phyloP scores from a whole-genome alignment of 345 rosid species.

The Dovyalis caffra region DNA sequence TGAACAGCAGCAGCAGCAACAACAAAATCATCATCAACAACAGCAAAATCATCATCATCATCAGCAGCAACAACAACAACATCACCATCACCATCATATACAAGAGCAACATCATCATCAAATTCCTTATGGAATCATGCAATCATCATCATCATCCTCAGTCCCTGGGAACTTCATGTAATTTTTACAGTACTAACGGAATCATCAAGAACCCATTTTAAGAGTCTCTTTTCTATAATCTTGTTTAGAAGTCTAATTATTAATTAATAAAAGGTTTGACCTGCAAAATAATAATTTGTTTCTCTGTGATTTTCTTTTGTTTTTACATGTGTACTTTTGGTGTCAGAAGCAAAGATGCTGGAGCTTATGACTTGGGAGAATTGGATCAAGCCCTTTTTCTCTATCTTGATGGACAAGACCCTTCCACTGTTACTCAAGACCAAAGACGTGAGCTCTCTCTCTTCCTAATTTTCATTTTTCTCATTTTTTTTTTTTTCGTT shows the following conservation, averaged over 20 bases:
- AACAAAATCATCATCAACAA: slow-evolving; percentile 24
- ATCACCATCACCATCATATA: slow-evolving; percentile 23
- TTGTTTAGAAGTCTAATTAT: not conserved
- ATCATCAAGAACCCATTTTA: not conserved
- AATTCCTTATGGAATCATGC: slow-evolving; percentile 56
- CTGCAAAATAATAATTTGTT: not conserved
- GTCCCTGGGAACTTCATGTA: slow-evolving; percentile 67
- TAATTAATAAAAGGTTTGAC: not conserved
- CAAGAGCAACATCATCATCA: slow-evolving; percentile 25
- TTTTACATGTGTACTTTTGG: slow-evolving; percentile 1
- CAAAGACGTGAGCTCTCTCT: slow-evolving; percentile 59
- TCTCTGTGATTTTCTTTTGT: not conserved
- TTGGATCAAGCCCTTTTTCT: slow-evolving; percentile 93
- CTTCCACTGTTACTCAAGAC: slow-evolving; percentile 58
- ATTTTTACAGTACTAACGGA: slow-evolving; percentile 11
- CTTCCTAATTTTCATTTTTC: not conserved
- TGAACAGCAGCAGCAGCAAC: slow-evolving; percentile 40
- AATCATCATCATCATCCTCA: slow-evolving; percentile 45
- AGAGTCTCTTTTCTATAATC: not conserved
- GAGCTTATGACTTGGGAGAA: slow-evolving; percentile 75
- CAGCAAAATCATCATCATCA: slow-evolving; percentile 18
- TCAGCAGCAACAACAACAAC: slow-evolving; percentile 18
- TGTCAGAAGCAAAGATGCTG: slow-evolving; percentile 42
- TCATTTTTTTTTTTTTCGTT: not conserved
- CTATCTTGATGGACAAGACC: slow-evolving; percentile 87